Percentiles rank a stretch among this genome's conserved stretches.
phyloP scores from a whole-genome alignment of 129 eudicot genomes.

The Logfia minima region DNA sequence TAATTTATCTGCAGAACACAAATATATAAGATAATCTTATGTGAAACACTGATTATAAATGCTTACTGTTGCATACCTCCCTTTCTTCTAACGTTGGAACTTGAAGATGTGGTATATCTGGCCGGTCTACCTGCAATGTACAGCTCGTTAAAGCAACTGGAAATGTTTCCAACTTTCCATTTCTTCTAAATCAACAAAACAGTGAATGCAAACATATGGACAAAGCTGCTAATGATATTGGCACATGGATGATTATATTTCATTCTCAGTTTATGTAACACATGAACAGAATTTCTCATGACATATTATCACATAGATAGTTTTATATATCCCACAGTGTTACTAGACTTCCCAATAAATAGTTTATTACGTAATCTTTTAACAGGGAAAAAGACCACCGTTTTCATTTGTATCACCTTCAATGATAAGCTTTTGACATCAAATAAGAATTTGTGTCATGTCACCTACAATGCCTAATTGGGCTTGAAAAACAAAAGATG shows the following conservation, averaged over 20 bases:
- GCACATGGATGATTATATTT: background rate
- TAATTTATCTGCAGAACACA: slow-evolving; percentile 43
- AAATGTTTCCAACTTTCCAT: background rate
- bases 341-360: background rate
- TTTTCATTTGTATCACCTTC: slow-evolving; percentile 6
- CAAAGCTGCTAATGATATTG: background rate
- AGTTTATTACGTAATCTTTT: background rate
- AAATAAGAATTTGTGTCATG: background rate
- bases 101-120: slow-evolving; percentile 37
- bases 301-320: background rate
- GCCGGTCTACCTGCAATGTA: slow-evolving; percentile 38
- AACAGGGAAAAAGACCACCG: background rate
- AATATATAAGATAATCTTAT: background rate
- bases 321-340: background rate
- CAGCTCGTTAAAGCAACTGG: slow-evolving; percentile 11
- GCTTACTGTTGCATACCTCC: slow-evolving; percentile 38
- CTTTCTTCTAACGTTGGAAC: slow-evolving; percentile 38
- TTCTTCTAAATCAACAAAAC: background rate
- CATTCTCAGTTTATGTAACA: background rate
- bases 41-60: slow-evolving; percentile 7
- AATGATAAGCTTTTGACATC: background rate
- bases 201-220: background rate
- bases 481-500: background rate
- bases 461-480: background rate
- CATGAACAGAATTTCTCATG: background rate